These are phyloP conservation scores for Zymoseptoria crescenta DNA, from an alignment of 2,329 filamentous ascomycete species.

Conservation along the genomic window DNA sequence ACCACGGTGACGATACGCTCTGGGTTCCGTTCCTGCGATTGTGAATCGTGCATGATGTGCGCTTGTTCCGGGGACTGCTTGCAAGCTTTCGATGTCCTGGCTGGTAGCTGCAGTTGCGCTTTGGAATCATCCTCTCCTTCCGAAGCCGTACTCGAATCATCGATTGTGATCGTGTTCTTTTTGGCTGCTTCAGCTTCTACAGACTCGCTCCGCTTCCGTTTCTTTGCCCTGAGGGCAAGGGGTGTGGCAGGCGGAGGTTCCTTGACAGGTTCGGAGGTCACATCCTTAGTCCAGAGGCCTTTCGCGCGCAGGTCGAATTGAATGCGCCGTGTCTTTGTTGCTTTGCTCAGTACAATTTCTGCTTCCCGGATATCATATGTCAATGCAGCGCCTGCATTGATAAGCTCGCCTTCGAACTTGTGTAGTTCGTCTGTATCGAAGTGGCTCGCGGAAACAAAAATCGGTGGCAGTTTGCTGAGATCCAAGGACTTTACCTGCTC, in stretches of 20 bases:
- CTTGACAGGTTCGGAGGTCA: neutral
- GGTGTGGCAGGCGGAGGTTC: neutral
- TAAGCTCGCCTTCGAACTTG: constrained; percentile 56
- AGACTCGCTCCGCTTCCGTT: constrained; percentile 6
- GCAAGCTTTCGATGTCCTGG: neutral
- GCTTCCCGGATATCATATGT: constrained; percentile 68
- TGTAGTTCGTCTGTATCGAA: constrained; percentile 57
- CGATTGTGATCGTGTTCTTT: constrained; percentile 10
- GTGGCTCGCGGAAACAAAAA: constrained; percentile 67
- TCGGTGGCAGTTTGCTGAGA: constrained; percentile 48
- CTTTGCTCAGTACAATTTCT: constrained; percentile 63
- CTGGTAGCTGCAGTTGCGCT: neutral
- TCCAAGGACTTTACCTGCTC: constrained; percentile 24
- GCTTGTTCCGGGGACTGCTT: neutral
- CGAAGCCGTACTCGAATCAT: constrained; percentile 31
- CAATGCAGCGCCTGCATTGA: constrained; percentile 46
- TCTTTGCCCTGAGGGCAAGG: constrained; percentile 1
- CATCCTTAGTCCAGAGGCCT: constrained; percentile 47
- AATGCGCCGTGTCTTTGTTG: constrained; percentile 62
- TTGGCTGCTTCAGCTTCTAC: constrained; percentile 3
- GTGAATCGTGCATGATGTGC: neutral
- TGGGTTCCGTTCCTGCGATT: neutral
- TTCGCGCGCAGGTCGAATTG: constrained; percentile 67
- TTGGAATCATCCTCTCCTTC: constrained; percentile 22
- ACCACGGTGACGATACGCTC: constrained; percentile 42